These are phyloP conservation scores for Arthrinium puccinioides DNA, from an alignment of 2,329 filamentous ascomycete species.

Conservation along the genomic window DNA sequence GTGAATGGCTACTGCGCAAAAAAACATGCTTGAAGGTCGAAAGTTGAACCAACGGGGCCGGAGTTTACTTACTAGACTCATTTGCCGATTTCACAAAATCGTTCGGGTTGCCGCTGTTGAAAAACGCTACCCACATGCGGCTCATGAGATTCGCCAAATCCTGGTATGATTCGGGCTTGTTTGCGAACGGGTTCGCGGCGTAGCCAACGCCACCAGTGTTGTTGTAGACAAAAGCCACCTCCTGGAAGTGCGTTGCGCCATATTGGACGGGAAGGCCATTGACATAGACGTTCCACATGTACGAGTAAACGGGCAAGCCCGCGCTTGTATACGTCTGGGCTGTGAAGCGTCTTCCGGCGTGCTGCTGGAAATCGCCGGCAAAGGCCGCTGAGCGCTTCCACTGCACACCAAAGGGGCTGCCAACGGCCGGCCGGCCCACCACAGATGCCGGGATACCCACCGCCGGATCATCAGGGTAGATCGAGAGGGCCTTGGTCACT, in stretches of 20 bases:
- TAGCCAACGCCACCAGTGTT: conserved; percentile 42
- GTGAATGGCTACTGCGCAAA: neutral
- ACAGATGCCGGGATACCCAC: conserved; percentile 7
- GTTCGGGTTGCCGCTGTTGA: conserved; percentile 38
- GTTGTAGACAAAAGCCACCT: conserved; percentile 47
- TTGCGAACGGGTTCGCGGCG: conserved; percentile 28
- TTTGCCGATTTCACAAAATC: conserved; percentile 4
- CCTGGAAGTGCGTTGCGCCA: conserved; percentile 33
- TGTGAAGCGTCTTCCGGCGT: conserved; percentile 44
- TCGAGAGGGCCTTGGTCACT: neutral
- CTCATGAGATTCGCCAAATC: conserved; percentile 39
- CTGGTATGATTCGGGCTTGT: conserved; percentile 31
- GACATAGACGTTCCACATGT: conserved; percentile 35
- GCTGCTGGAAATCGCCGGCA: conserved; percentile 47
- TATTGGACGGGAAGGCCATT: conserved; percentile 16
- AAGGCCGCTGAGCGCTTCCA: conserved; percentile 19
- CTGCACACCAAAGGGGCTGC: conserved; percentile 7
- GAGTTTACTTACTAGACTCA: neutral
- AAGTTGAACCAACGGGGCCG: neutral
- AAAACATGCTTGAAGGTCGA: neutral
- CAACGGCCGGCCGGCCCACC: neutral
- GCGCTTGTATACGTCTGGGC: conserved; percentile 43
- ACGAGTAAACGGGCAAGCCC: conserved; percentile 46
- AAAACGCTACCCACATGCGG: conserved; percentile 44
- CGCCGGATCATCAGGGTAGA: conserved; percentile 8